Conservation (phyloP, 768 basidiomycete genomes). For the Mycena vulgaris region DNA sequence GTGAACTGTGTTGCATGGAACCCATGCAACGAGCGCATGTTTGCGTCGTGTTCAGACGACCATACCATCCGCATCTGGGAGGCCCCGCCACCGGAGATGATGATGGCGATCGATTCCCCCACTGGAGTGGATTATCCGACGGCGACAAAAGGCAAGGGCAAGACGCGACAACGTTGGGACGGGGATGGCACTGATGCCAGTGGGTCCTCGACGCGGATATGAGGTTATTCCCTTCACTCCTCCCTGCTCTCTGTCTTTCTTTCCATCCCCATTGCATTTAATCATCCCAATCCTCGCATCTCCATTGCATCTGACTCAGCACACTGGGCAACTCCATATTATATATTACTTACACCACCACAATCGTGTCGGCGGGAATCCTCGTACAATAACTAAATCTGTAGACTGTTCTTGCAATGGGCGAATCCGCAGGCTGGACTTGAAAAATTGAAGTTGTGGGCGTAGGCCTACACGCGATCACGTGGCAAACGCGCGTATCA, state of each 20-base stretch:
- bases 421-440: neutral
- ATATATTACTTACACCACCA: slow-evolving; percentile 31
- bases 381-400: slow-evolving; percentile 31
- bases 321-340: slow-evolving; percentile 28
- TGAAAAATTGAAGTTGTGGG: neutral
- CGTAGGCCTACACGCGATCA: slow-evolving; percentile 1
- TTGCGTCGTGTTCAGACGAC: slow-evolving; percentile 98
- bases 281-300: neutral
- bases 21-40: slow-evolving; percentile 89
- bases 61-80: slow-evolving; percentile 94
- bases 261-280: slow-evolving; percentile 6
- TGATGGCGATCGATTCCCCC: slow-evolving; percentile 30
- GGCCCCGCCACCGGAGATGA: slow-evolving; percentile 51
- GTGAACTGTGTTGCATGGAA: slow-evolving; percentile 99
- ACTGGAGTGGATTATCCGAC: slow-evolving; percentile 39
- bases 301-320: slow-evolving; percentile 15
- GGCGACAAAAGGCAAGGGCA: slow-evolving; percentile 34
- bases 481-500: slow-evolving; percentile 3
- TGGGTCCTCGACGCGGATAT: slow-evolving; percentile 25
- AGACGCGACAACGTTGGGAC: slow-evolving; percentile 37
- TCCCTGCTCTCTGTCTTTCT: slow-evolving; percentile 16
- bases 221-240: slow-evolving; percentile 17
- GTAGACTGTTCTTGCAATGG: slow-evolving; percentile 28
- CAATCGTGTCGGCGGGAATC: slow-evolving; percentile 25
- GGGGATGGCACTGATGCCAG: slow-evolving; percentile 39